Conservation (phyloP, 1,284 basidiomycete genomes). For the Naganishia liquefaciens region DNA sequence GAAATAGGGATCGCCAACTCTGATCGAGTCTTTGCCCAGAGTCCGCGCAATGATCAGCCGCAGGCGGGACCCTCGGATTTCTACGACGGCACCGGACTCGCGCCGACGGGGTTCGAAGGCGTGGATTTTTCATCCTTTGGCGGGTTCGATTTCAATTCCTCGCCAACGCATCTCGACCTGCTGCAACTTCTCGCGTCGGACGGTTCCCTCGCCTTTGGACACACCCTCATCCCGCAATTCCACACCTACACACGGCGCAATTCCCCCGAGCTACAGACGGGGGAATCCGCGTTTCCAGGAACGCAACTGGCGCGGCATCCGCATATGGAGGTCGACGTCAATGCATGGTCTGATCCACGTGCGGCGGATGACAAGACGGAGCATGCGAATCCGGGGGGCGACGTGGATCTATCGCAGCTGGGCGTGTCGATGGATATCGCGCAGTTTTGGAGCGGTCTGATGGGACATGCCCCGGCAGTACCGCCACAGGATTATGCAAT, state of each 20-base stretch:
- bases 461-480: conserved; percentile 1
- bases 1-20: conserved; percentile 23
- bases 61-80: not conserved
- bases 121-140: conserved; percentile 20
- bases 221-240: conserved; percentile 27
- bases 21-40: not conserved
- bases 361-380: not conserved
- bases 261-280: conserved; percentile 14
- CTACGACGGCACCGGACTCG: not conserved
- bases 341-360: conserved; percentile 3
- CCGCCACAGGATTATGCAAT: not conserved
- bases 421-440: conserved; percentile 24
- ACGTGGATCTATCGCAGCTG: conserved; percentile 8
- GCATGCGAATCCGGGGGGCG: not conserved
- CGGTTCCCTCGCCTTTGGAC: conserved; percentile 28
- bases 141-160: conserved; percentile 18
- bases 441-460: conserved; percentile 23
- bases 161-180: conserved; percentile 28
- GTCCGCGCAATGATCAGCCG: not conserved
- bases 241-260: conserved; percentile 26
- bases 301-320: conserved; percentile 16
- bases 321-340: conserved; percentile 26
- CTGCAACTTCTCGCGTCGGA: conserved; percentile 28
- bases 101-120: conserved; percentile 8
- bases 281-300: conserved; percentile 24